These are phyloP conservation scores for Penicillium silybi DNA, from an alignment of 495 filamentous ascomycete species.

Conservation along the genomic window DNA sequence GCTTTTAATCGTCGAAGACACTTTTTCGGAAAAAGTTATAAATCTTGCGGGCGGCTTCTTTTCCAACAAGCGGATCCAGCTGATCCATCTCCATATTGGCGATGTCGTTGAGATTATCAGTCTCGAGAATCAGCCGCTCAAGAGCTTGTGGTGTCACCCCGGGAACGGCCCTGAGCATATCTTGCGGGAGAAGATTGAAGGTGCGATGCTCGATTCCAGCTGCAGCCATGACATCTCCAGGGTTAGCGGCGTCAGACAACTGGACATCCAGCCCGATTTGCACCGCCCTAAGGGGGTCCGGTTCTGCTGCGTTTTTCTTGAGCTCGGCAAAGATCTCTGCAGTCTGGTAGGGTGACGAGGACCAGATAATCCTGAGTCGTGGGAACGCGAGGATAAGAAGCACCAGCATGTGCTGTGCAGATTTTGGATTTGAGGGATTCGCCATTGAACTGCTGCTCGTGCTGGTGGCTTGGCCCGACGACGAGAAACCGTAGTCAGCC, in stretches of 20 bases:
- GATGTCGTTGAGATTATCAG: slow-evolving; percentile 73
- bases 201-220: slow-evolving; percentile 47
- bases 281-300: slow-evolving; percentile 84
- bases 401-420: slow-evolving; percentile 89
- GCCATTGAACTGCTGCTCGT: slow-evolving; percentile 43
- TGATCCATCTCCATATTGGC: slow-evolving; percentile 81
- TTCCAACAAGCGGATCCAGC: slow-evolving; percentile 68
- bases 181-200: slow-evolving; percentile 68
- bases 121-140: slow-evolving; percentile 63
- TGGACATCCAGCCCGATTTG: slow-evolving; percentile 72
- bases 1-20: slow-evolving; percentile 52
- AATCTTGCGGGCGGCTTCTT: slow-evolving; percentile 74
- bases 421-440: slow-evolving; percentile 51
- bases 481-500: slow-evolving; percentile 63
- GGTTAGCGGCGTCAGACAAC: slow-evolving; percentile 47
- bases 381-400: slow-evolving; percentile 92
- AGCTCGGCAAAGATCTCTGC: slow-evolving; percentile 94
- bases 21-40: slow-evolving; percentile 80
- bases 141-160: slow-evolving; percentile 80
- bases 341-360: slow-evolving; percentile 87
- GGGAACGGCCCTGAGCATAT: slow-evolving; percentile 84
- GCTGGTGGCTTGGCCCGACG: slow-evolving; percentile 52
- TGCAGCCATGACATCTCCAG: slow-evolving; percentile 56
- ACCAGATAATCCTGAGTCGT: slow-evolving; percentile 87
- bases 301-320: slow-evolving; percentile 83